phyloP scores from a whole-genome alignment of 768 basidiomycete species.

The Mycena albidolilacea region DNA sequence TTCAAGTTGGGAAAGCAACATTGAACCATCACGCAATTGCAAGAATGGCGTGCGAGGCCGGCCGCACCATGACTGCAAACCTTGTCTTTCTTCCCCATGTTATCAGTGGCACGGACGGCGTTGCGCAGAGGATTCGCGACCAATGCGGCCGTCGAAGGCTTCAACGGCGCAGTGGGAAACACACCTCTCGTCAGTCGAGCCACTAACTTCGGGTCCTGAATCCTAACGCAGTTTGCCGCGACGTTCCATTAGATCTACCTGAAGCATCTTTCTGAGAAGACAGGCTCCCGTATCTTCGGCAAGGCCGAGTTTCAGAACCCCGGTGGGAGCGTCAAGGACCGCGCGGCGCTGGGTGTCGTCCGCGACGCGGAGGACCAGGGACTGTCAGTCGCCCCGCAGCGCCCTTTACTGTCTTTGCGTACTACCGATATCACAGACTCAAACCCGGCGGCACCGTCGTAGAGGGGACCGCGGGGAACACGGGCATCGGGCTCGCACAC shows the following conservation, averaged over 20 bases:
- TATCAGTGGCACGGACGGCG: conserved; percentile 49
- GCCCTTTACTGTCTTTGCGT: conserved; percentile 2
- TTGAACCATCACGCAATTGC: conserved; percentile 21
- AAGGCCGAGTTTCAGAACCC: conserved; percentile 99
- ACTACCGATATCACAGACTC: conserved; percentile 61
- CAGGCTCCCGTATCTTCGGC: conserved; percentile 88
- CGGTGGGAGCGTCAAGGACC: conserved; percentile 97
- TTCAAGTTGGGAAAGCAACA: neutral
- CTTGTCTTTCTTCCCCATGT: conserved; percentile 50
- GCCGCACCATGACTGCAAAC: neutral
- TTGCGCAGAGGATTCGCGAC: conserved; percentile 56
- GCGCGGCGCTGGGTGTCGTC: conserved; percentile 93
- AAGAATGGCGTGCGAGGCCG: conserved; percentile 14
- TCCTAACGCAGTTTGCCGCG: conserved; percentile 20
- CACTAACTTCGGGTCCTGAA: neutral
- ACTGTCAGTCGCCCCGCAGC: conserved; percentile 61
- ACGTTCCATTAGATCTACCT: conserved; percentile 77
- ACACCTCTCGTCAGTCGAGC: conserved; percentile 83
- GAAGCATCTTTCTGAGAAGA: conserved; percentile 84
- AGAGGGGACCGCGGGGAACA: conserved; percentile 98
- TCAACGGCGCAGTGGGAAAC: conserved; percentile 91
- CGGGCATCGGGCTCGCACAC: conserved; percentile 95
- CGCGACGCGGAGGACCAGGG: conserved; percentile 90
- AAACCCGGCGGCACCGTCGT: conserved; percentile 96
- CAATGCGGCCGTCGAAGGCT: conserved; percentile 74